These are phyloP conservation scores for Cnidoscolus chayamansa DNA, from an alignment of 441 rosid species.

Conservation along the genomic window DNA sequence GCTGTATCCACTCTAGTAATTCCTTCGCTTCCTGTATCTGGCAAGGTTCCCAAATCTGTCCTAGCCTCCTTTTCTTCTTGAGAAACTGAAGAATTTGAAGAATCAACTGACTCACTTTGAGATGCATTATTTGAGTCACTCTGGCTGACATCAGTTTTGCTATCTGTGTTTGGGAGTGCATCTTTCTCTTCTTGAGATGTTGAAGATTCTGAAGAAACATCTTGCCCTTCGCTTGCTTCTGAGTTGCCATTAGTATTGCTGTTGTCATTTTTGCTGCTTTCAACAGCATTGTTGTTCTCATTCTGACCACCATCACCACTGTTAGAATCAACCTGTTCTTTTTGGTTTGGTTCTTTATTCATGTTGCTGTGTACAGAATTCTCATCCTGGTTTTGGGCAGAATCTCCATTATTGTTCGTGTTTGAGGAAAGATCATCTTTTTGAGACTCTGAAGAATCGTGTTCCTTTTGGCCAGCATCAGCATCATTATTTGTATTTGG, in stretches of 20 bases:
- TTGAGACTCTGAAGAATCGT: background rate
- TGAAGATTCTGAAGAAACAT: constrained; percentile 23
- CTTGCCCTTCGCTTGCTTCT: constrained; percentile 17
- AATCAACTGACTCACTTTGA: constrained; percentile 24
- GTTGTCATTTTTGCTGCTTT: constrained; percentile 9
- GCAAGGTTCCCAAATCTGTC: constrained; percentile 52
- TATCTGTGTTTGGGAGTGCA: constrained; percentile 22
- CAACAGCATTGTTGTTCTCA: constrained; percentile 5
- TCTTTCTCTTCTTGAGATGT: constrained; percentile 36
- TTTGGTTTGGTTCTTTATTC: background rate
- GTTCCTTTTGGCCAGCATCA: constrained; percentile 26
- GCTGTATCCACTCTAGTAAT: constrained; percentile 43
- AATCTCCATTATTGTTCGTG: background rate
- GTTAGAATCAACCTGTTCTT: background rate
- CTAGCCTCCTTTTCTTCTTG: constrained; percentile 60
- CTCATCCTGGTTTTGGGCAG: constrained; percentile 12
- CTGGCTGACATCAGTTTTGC: constrained; percentile 30
- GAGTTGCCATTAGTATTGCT: constrained; percentile 6
- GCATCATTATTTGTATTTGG: constrained; percentile 20
- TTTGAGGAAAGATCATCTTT: constrained; percentile 1
- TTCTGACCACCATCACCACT: background rate
- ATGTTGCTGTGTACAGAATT: background rate
- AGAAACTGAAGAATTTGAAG: constrained; percentile 35
- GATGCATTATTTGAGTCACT: constrained; percentile 20
- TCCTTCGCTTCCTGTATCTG: constrained; percentile 36